Percentiles rank a stretch among this genome's conserved stretches.
Evolutionary conservation across 1,139 yeast genomes (phyloP).

Genomic region (Geotrichum aggregatum): DNA sequence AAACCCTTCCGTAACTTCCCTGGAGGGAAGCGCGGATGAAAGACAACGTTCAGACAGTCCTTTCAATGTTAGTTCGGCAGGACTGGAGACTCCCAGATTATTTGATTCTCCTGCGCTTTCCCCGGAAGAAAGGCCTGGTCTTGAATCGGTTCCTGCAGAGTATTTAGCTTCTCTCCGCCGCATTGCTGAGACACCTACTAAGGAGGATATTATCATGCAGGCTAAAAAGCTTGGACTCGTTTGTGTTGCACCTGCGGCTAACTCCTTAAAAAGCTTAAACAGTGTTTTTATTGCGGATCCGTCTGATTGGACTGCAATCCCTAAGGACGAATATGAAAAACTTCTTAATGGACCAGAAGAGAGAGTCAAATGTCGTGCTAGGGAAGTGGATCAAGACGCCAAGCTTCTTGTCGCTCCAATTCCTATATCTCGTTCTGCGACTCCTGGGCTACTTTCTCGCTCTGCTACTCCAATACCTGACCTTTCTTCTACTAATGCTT

Average conservation of each 20-base stretch:
- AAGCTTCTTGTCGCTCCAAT: background rate
- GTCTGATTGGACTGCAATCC: constrained; percentile 44
- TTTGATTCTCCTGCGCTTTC: background rate
- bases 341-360: constrained; percentile 25
- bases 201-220: constrained; percentile 33
- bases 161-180: constrained; percentile 35
- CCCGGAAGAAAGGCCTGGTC: constrained; percentile 16
- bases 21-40: constrained; percentile 3
- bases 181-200: constrained; percentile 37
- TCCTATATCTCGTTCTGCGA: constrained; percentile 5
- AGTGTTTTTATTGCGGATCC: constrained; percentile 10
- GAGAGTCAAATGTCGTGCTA: constrained; percentile 10
- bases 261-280: background rate
- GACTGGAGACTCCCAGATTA: constrained; percentile 4
- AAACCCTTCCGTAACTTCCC: background rate
- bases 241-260: constrained; percentile 12
- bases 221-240: constrained; percentile 33
- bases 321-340: constrained; percentile 35
- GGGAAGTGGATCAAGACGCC: constrained; percentile 23
- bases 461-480: constrained; percentile 8
- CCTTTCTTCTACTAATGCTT: no score
- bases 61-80: constrained; percentile 3
- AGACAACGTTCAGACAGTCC: constrained; percentile 15
- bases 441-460: constrained; percentile 5
- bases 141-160: constrained; percentile 38